Evolutionary conservation across 768 basidiomycete genomes (phyloP).

Genomic region (Porpolomopsis calyptriformis): DNA sequence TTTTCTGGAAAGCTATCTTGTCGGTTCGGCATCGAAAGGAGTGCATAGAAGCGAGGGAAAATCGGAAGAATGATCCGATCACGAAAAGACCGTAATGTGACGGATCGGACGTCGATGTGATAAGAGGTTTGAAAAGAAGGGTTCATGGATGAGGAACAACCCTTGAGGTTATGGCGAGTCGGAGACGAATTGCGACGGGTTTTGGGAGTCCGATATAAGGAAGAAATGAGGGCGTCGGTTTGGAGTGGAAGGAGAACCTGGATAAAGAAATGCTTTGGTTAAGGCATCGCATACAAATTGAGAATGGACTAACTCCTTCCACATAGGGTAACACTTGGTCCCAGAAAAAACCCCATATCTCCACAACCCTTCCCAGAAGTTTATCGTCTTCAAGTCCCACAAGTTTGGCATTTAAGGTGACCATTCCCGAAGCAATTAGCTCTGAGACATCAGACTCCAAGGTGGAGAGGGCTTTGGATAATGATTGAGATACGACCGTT

Average conservation of each 20-base stretch:
- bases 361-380: constrained; percentile 67
- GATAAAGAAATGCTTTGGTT: constrained; percentile 16
- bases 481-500: constrained; percentile 58
- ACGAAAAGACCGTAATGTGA: constrained; percentile 72
- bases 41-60: constrained; percentile 41
- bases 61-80: constrained; percentile 69
- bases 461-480: constrained; percentile 60
- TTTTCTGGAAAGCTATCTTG: constrained; percentile 50
- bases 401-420: constrained; percentile 82
- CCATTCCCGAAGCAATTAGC: constrained; percentile 80
- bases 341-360: constrained; percentile 93
- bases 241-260: constrained; percentile 47
- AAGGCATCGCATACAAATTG: constrained; percentile 24
- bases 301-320: constrained; percentile 55
- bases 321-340: constrained; percentile 78
- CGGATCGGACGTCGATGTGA: constrained; percentile 69
- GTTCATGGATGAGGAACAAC: constrained; percentile 23
- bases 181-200: constrained; percentile 41
- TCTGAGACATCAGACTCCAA: constrained; percentile 75
- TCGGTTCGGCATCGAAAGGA: constrained; percentile 41
- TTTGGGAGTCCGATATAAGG: constrained; percentile 56
- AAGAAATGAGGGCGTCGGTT: constrained; percentile 45
- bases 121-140: constrained; percentile 19
- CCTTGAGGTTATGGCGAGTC: constrained; percentile 38
- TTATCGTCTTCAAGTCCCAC: constrained; percentile 67